A percentile compares a stretch with the other conserved stretches of the same genome.
Conservation (phyloP, 331 rosid species). For the Telfairia occidentalis region DNA sequence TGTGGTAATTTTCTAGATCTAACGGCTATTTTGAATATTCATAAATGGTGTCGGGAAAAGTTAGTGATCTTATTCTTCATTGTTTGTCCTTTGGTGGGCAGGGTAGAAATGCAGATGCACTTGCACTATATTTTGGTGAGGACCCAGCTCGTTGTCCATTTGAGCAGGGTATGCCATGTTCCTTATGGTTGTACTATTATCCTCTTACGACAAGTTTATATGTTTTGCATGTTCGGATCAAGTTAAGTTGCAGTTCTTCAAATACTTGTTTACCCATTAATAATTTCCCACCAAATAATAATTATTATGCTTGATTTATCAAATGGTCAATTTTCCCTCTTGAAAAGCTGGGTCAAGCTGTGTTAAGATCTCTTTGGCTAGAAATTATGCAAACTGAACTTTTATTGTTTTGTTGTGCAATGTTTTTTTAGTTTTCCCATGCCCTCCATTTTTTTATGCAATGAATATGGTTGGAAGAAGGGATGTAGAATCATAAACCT, state of each 20-base stretch:
- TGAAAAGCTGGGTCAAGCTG: background rate
- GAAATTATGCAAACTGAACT: background rate
- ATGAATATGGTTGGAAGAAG: background rate
- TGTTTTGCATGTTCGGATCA: background rate
- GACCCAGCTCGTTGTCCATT: conserved; percentile 85
- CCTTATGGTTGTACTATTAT: background rate
- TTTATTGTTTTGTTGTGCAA: background rate
- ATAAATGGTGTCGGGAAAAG: background rate
- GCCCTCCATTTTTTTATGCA: background rate
- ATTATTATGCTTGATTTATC: background rate
- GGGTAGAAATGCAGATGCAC: conserved; percentile 98
- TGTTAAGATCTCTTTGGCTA: background rate
- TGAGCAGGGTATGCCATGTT: conserved; percentile 67
- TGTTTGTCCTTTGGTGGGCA: conserved; percentile 25
- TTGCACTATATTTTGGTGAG: conserved; percentile 87
- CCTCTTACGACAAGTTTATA: background rate
- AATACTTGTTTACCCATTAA: background rate
- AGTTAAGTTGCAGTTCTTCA: background rate
- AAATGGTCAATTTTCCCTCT: background rate
- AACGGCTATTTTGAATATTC: conserved; percentile 12
- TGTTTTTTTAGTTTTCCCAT: background rate
- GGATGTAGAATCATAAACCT: background rate
- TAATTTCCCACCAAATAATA: background rate
- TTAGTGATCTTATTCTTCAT: conserved; percentile 1
- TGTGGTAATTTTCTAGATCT: conserved; percentile 53